phyloP scores from a whole-genome alignment of 208 protist genomes.

The Wallacemonas sp. region DNA sequence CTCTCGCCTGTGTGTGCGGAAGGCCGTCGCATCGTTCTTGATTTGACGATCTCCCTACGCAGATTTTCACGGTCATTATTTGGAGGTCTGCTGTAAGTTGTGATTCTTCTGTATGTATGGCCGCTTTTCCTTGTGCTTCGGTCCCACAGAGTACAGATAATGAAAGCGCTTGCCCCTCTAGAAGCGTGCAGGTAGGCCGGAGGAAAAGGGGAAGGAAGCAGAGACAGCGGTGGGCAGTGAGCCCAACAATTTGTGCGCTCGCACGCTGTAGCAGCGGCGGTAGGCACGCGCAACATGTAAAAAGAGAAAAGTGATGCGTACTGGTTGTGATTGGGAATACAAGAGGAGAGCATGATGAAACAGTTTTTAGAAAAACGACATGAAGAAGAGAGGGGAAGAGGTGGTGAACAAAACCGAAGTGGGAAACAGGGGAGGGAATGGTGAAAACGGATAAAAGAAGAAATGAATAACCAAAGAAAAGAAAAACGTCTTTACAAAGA shows the following conservation, averaged over 20 bases:
- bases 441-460: conserved; percentile 14
- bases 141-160: conserved; percentile 12
- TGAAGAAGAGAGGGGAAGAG: too few species aligned
- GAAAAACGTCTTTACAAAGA: conserved; percentile 12
- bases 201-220: too few species aligned
- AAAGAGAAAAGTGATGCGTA: not conserved
- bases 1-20: too few species aligned
- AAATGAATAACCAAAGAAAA: conserved; percentile 1
- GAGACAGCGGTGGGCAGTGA: too few species aligned
- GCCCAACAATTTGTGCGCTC: too few species aligned
- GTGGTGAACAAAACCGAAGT: conserved; percentile 20
- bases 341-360: not conserved
- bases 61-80: not conserved
- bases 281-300: too few species aligned
- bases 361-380: conserved; percentile 4
- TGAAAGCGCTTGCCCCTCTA: not conserved
- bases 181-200: too few species aligned
- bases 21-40: too few species aligned
- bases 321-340: not conserved
- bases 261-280: too few species aligned
- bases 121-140: conserved; percentile 9
- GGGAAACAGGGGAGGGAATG: not conserved
- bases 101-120: conserved; percentile 3
- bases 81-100: not conserved
- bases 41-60: too few species aligned